Evolutionary conservation across 805 yeast species (phyloP).

Genomic region (Saitoella complicata): DNA sequence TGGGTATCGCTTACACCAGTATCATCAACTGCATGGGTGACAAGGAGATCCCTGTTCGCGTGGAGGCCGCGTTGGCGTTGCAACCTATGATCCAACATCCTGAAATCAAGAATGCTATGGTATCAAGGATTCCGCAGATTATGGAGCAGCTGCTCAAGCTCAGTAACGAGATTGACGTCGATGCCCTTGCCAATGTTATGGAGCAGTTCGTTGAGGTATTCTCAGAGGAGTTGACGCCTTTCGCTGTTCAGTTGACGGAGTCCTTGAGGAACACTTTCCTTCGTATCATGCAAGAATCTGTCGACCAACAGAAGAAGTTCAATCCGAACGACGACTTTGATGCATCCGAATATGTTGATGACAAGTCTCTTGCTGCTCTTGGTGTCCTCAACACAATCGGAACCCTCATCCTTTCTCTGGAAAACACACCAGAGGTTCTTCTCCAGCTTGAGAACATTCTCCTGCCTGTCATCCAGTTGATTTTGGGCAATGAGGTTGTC

Average conservation of each 20-base stretch:
- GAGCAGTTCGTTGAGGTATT: conserved; percentile 88
- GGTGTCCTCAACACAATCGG: conserved; percentile 71
- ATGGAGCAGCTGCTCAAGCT: conserved; percentile 64
- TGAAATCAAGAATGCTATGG: conserved; percentile 51
- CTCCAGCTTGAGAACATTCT: conserved; percentile 48
- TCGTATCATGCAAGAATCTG: conserved; percentile 48
- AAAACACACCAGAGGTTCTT: conserved; percentile 57
- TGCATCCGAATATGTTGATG: conserved; percentile 17
- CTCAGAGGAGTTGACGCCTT: conserved; percentile 79
- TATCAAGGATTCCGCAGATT: conserved; percentile 55
- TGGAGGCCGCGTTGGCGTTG: conserved; percentile 72
- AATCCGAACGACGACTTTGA: conserved; percentile 22
- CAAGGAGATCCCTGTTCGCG: conserved; percentile 50
- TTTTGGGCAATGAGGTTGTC: conserved; percentile 36
- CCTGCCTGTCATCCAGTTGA: conserved; percentile 50
- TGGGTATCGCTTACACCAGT: conserved; percentile 34
- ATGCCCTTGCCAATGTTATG: conserved; percentile 75
- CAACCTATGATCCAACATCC: conserved; percentile 58
- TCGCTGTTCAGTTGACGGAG: conserved; percentile 52
- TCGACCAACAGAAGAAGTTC: conserved; percentile 30
- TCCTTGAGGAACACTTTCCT: conserved; percentile 42
- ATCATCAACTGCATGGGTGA: conserved; percentile 30
- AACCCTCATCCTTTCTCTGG: conserved; percentile 67
- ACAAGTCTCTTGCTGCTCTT: conserved; percentile 61
- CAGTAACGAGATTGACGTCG: conserved; percentile 72